These are phyloP conservation scores for Vaccinium vitisidaea DNA, from an alignment of 148 eudicot genomes.

Conservation along the genomic window DNA sequence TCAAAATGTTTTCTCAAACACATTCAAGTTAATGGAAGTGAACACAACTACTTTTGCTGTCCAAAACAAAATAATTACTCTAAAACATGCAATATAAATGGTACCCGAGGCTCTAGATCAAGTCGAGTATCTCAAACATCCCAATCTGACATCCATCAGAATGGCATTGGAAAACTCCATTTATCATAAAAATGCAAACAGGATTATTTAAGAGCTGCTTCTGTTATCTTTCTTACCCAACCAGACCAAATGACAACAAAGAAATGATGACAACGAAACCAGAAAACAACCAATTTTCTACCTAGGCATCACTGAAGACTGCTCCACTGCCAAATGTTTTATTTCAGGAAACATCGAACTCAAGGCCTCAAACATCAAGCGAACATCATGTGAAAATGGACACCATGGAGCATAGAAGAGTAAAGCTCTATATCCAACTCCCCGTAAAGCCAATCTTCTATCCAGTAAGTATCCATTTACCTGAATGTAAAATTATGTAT, in stretches of 20 bases:
- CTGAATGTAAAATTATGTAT: conserved; percentile 13
- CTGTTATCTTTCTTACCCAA: too few species aligned
- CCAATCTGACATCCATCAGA: background rate
- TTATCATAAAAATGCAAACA: background rate
- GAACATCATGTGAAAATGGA: conserved; percentile 32
- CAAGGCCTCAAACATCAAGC: conserved; percentile 30
- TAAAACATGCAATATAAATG: background rate
- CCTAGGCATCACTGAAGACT: conserved; percentile 41
- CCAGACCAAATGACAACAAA: background rate
- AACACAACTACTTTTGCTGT: background rate
- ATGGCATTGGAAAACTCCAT: background rate
- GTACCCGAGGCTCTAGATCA: background rate
- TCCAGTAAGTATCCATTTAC: conserved; percentile 38
- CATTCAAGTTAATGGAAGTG: background rate
- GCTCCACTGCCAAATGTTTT: conserved; percentile 38
- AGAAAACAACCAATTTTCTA: conserved; percentile 12
- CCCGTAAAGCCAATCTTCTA: conserved; percentile 16
- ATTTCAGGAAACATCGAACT: conserved; percentile 43
- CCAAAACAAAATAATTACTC: background rate
- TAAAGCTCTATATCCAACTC: conserved; percentile 26
- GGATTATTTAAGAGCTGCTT: too few species aligned
- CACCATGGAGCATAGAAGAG: conserved; percentile 46
- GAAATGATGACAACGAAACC: background rate
- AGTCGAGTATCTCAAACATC: background rate
- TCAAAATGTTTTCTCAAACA: background rate